Evolutionary conservation across 371 early-diverging fungal genomes (phyloP).

Genomic region (Dichotomocladium elegans): DNA sequence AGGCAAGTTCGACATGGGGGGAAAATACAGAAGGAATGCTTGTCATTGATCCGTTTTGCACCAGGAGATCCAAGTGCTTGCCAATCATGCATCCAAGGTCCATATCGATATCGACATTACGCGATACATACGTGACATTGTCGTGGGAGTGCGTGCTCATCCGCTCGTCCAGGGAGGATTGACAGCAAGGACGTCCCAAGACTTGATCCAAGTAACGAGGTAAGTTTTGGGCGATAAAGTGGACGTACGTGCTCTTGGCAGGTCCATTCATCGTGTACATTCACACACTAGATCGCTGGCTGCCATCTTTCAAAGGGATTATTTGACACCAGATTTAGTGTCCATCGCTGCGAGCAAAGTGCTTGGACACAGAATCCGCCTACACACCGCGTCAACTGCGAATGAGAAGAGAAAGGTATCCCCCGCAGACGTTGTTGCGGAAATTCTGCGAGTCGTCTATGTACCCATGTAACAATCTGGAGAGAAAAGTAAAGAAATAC

Average conservation of each 20-base stretch:
- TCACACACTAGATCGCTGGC: slow-evolving; percentile 44
- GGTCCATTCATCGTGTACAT: too few species aligned
- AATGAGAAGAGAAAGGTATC: not conserved
- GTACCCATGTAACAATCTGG: slow-evolving; percentile 7
- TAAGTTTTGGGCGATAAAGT: slow-evolving; percentile 12
- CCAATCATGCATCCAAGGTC: slow-evolving; percentile 42
- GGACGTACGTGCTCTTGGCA: not conserved
- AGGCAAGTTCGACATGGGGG: slow-evolving; percentile 11
- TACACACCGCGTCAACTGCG: too few species aligned
- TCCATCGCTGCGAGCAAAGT: slow-evolving; percentile 52
- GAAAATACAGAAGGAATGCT: not conserved
- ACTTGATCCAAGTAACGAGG: slow-evolving; percentile 54
- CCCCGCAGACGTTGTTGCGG: slow-evolving; percentile 8
- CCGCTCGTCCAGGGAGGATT: slow-evolving; percentile 55
- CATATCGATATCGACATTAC: slow-evolving; percentile 56
- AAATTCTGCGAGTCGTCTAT: slow-evolving; percentile 12
- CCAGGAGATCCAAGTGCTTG: slow-evolving; percentile 52
- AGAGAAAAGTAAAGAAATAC: too few species aligned
- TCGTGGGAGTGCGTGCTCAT: slow-evolving; percentile 60
- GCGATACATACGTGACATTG: slow-evolving; percentile 59
- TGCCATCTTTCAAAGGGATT: slow-evolving; percentile 50
- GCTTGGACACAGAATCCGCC: slow-evolving; percentile 16
- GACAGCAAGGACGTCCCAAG: slow-evolving; percentile 57
- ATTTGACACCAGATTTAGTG: slow-evolving; percentile 57
- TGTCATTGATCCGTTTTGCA: not conserved